Percentiles rank a stretch among this genome's conserved stretches.
phyloP scores from a whole-genome alignment of 371 early-diverging fungal species.

The Apophysomyces sp. region DNA sequence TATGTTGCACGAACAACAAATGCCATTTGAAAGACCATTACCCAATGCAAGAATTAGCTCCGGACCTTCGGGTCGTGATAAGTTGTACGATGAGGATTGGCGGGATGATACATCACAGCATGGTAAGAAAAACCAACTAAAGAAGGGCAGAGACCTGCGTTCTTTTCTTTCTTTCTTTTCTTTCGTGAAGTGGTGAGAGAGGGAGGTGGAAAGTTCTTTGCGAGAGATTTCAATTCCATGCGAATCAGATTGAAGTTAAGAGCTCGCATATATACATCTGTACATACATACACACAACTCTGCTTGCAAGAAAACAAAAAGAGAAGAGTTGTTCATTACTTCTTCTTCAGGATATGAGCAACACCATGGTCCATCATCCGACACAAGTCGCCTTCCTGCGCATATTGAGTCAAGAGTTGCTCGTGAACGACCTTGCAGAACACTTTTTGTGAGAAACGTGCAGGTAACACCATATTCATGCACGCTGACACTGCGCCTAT shows the following conservation, averaged over 20 bases:
- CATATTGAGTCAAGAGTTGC: conserved; percentile 47
- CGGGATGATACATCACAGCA: background rate
- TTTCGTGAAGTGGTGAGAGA: background rate
- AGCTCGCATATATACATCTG: background rate
- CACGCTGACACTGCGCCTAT: background rate
- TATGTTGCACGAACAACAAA: background rate
- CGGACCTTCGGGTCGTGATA: background rate
- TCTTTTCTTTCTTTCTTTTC: background rate
- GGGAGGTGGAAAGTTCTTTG: background rate
- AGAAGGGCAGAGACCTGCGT: background rate
- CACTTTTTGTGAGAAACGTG: conserved; percentile 55
- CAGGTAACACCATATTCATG: conserved; percentile 36
- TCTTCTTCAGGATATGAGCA: conserved; percentile 2
- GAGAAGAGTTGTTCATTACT: background rate
- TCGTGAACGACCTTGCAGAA: conserved; percentile 52
- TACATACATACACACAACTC: background rate
- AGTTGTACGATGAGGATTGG: background rate
- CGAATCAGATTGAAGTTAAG: background rate
- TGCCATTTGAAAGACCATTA: background rate
- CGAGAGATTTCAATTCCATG: background rate
- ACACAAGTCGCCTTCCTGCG: conserved; percentile 21
- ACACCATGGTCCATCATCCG: background rate
- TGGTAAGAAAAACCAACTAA: background rate
- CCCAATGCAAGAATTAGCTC: background rate
- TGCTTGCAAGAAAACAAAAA: background rate